Evolutionary conservation across 495 filamentous ascomycete genomes (phyloP), one percentile per base, ranked within the genome.

Genomic region (Xylaria intraflava): DNA sequence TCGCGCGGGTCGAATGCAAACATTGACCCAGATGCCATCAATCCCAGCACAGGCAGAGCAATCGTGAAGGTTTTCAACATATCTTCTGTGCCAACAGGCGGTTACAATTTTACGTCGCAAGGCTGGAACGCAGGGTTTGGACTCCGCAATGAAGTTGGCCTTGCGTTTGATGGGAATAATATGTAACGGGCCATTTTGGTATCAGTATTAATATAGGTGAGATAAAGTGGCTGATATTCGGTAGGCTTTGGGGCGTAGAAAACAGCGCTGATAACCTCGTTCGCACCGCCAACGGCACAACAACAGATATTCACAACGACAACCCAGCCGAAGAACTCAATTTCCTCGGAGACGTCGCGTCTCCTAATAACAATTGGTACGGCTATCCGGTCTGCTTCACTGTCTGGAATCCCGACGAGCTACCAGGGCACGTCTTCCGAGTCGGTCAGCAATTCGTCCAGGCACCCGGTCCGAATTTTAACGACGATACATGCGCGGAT

Each of bases 291-390:
- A 50, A 59, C n/a, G 63, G 55, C 30, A 30, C 36, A 0, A 76
- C 75, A 0, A 53, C 66, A 17, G 83, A 88, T 55, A 78, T 88
- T 31, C 84, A 88, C 59, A 60, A 78, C 36, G 74, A 88, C 35
- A 89, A 89, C 57, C 87, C 87, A 0, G 84, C 81, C 11, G 87
- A 89, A 62, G 84, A 89, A 58, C 65, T 89, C 51, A 90, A 89
- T 62, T 87, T 74, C 66, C 81, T 84, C 12, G 87, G 86, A 1
- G 74, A 75, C 38, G 70, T 88, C 3, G 74, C 80, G 49, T 65
- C 64, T 1, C 72, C 79, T 0, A 56, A 64, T 0, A 56, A 69
- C 5, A 57, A 59, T 3, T 84, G 85, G 63, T 81, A 79, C 60
- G 86, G 86, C n/a, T 89, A 89, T 60, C 87, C 87, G 6, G 58